A percentile compares a stretch with the other conserved stretches of the same genome.
Conservation (phyloP, 202 grass and related monocot genomes). For the Digitaria exilis region DNA sequence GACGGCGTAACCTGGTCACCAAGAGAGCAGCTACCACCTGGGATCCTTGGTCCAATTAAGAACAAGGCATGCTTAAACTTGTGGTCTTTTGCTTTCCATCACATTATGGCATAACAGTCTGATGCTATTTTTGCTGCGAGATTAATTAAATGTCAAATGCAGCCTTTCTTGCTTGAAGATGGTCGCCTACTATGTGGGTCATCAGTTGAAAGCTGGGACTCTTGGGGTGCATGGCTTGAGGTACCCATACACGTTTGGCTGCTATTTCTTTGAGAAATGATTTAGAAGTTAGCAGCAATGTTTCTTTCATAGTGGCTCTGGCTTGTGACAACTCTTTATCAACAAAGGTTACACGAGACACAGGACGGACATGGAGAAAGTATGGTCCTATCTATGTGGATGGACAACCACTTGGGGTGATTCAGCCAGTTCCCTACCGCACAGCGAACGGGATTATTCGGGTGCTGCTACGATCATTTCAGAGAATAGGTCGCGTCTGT, state of each 20-base stretch:
- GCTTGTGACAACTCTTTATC: conserved; percentile 4
- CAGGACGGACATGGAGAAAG: conserved; percentile 75
- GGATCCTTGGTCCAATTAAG: conserved; percentile 95
- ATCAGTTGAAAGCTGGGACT: conserved; percentile 99
- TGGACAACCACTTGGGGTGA: conserved; percentile 79
- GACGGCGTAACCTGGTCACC: conserved; percentile 74
- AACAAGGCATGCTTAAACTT: conserved; percentile 75
- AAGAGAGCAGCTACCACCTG: conserved; percentile 87
- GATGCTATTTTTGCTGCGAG: background rate
- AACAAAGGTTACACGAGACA: conserved; percentile 72
- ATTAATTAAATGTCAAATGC: conserved; percentile 21
- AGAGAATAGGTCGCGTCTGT: conserved; percentile 51
- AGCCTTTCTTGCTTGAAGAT: conserved; percentile 95
- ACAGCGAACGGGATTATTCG: conserved; percentile 64
- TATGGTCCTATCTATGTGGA: conserved; percentile 82
- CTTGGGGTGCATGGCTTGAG: conserved; percentile 98
- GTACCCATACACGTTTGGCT: conserved; percentile 32
- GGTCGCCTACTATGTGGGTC: conserved; percentile 81
- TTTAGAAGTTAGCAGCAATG: background rate
- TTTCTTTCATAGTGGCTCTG: background rate
- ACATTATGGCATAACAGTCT: conserved; percentile 5
- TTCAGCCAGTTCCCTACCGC: conserved; percentile 85
- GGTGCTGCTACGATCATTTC: conserved; percentile 80
- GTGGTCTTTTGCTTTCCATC: background rate
- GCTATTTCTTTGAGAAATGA: background rate